Evolutionary conservation across 208 protist species (phyloP), one percentile per base, ranked within the genome.

Genomic region (Acanthamoeba rhysodes): DNA sequence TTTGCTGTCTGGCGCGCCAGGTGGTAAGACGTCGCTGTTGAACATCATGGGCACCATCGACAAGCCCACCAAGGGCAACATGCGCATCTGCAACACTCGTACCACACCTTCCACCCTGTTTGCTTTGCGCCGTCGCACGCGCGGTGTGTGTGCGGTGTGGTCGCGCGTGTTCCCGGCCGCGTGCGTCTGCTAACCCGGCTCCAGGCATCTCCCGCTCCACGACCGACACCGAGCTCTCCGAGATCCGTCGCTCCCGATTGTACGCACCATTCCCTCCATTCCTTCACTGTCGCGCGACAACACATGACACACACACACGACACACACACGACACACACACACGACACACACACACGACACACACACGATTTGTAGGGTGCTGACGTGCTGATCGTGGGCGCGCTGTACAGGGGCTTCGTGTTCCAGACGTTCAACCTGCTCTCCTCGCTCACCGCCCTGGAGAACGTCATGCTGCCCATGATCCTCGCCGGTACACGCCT

Each of bases 341-440:
- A 55, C 50, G n/a, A 55, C 50, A 55, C 50, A 55, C 50, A 55
- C 50, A 55, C 50, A 55, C 50, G 20, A 72, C 20, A 32, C 20
- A 32, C 18, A 84, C n/a, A n/a, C n/a, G n/a, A n/a, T n/a, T 82
- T 27, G 72, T 41, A n/a, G 14, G 50, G 8, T 22, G 20, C 18
- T 5, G 7, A 32, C 8, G 24, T 84, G 14, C 45, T 84, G 22
- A 53, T 27, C 12, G 8, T 53, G 74, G 18, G 62, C 72, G 90
- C 82, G 29, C n/a, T n/a, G n/a, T n/a, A n/a, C 95, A 57, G 98
- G 98, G 84, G 99, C 22, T 99, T 99, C 97, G 99, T 99, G 37
- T 99, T 99, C 95, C 99, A 99, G 97, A 99, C 99, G 8, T 99
- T 99, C 95, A 99, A 99, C 96, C 96, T 99, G 32, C 97, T 99